These are phyloP conservation scores for Sungouiozyma ichnusensis DNA, from an alignment of 805 yeast species.

Conservation along the genomic window DNA sequence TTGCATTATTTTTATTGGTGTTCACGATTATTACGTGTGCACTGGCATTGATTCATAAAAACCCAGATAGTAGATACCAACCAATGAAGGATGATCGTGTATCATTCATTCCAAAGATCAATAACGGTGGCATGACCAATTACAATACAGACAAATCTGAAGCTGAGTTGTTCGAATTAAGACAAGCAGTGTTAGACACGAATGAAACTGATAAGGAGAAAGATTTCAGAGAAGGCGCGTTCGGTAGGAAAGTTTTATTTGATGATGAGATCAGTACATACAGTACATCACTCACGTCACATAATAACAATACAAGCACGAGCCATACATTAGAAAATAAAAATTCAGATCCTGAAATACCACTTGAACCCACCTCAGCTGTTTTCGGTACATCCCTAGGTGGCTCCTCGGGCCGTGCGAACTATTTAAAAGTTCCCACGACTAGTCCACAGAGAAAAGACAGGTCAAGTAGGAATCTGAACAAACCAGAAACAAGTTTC, in stretches of 20 bases:
- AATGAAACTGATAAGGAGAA: slow-evolving; percentile 27
- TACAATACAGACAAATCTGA: slow-evolving; percentile 20
- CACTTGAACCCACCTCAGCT: slow-evolving; percentile 23
- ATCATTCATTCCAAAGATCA: slow-evolving; percentile 75
- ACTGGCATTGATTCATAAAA: slow-evolving; percentile 72
- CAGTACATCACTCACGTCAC: slow-evolving; percentile 8
- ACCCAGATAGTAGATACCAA: slow-evolving; percentile 91
- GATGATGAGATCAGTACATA: slow-evolving; percentile 9
- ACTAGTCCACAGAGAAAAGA: slow-evolving; percentile 5
- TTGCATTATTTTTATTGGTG: slow-evolving; percentile 70
- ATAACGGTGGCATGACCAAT: slow-evolving; percentile 21
- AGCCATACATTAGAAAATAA: background rate
- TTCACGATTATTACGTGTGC: slow-evolving; percentile 84
- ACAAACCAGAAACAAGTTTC: slow-evolving; percentile 26
- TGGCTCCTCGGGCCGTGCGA: slow-evolving; percentile 1
- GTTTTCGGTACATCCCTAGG: slow-evolving; percentile 13
- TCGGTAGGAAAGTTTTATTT: slow-evolving; percentile 6
- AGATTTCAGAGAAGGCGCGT: slow-evolving; percentile 15
- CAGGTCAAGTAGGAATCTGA: slow-evolving; percentile 9
- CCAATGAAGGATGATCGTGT: slow-evolving; percentile 96
- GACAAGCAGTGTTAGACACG: slow-evolving; percentile 29
- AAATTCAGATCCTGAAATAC: slow-evolving; percentile 6
- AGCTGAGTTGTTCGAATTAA: slow-evolving; percentile 27
- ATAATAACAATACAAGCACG: slow-evolving; percentile 3
- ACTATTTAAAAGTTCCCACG: slow-evolving; percentile 10